Evolutionary conservation across 129 eudicot species (phyloP).

Genomic region (Saussurea involucrata): DNA sequence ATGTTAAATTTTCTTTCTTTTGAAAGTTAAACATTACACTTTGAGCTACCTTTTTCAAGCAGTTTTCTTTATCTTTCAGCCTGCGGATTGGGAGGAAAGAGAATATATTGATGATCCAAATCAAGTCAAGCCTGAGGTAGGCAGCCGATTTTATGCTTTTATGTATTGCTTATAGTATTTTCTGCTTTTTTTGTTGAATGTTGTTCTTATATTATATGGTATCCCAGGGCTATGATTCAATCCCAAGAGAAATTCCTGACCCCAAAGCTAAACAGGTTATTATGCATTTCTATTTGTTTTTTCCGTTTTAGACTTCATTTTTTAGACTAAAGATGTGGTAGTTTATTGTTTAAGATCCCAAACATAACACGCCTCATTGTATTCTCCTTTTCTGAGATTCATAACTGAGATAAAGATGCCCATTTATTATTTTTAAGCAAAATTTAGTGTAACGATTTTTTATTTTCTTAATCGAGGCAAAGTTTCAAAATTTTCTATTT

Average conservation of each 20-base stretch:
- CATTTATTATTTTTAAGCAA: no score
- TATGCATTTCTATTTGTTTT: neutral
- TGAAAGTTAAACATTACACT: neutral
- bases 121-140: constrained; percentile 90
- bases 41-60: neutral
- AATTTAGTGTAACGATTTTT: no score
- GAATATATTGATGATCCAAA: constrained; percentile 92
- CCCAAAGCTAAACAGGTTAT: constrained; percentile 82
- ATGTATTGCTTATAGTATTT: neutral
- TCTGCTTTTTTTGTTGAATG: constrained; percentile 2
- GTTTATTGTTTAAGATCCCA: no score
- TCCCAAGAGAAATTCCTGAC: constrained; percentile 93
- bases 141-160: constrained; percentile 3
- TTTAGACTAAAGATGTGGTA: neutral
- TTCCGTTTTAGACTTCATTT: neutral
- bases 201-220: constrained; percentile 6
- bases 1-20: neutral
- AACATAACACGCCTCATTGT: no score
- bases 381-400: no score
- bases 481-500: no score
- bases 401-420: no score
- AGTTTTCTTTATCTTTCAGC: constrained; percentile 42
- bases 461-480: no score
- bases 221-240: constrained; percentile 90
- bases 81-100: constrained; percentile 96